Base-by-base conservation (phyloP, 1,284 basidiomycete genomes). In the Apiotrichum montevideense region DNA sequence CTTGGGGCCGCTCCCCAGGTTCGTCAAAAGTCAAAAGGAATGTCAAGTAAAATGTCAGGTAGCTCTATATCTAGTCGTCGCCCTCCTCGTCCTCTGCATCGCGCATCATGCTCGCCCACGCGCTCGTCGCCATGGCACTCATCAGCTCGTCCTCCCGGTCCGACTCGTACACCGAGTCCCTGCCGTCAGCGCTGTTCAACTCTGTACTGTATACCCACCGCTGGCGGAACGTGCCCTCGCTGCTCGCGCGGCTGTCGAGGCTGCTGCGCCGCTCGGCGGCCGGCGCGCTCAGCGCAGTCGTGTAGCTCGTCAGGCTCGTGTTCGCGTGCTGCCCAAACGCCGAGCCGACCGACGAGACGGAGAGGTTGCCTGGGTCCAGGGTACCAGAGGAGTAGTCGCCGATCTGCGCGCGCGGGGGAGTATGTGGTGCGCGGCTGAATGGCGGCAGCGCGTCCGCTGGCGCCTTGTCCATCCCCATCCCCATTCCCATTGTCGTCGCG, bases 71-170 rank as follows among this genome's bases (percentile, higher is more conserved):
- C 33, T 39, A 39, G 5, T 51, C 50, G n/a, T 51, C 40, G 33
- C 35, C 58, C 43, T 55, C 55, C 21, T 67, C 57, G 39, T 74
- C 69, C 4, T 68, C 68, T 8, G 71, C 73, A 51, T 73, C 72
- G 32, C 68, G 57, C 75, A 77, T 75, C 73, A 77, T 76, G 56
- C 72, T 70, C 48, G 71, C 73, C 75, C 75, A 77, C 6, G 71
- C 60, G 7, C 66, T 70, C 4, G 59, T 66, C 10, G 67, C 66
- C 62, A 74, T 66, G 3, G 64, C 61, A 35, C 67, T 59, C 15
- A 73, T 56, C 33, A 66, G 58, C 11, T 66, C 66, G 37, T 74
- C 58, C 3, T 21, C 35, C 2, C 46, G 35, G 7, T 51, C 51
- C 32, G 51, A 48, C 4, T 57, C 56, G 9, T 54, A 53, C 21